phyloP scores from a whole-genome alignment of 164 flowering plant genomes.

The Chimonanthus salicifolius region DNA sequence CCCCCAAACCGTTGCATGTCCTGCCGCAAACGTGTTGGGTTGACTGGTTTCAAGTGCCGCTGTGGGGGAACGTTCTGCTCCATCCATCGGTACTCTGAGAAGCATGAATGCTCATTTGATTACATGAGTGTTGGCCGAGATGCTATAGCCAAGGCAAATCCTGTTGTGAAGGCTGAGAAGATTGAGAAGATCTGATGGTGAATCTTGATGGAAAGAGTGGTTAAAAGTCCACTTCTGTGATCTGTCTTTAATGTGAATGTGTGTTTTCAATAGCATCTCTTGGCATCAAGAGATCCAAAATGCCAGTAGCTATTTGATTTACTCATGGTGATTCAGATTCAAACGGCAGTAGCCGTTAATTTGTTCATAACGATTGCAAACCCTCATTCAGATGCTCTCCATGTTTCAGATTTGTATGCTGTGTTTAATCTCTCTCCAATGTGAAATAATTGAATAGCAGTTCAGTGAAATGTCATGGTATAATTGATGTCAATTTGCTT shows the following conservation, averaged over 20 bases:
- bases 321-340: not conserved
- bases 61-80: constrained; percentile 16
- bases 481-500: not conserved
- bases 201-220: not conserved
- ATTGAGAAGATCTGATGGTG: constrained; percentile 16
- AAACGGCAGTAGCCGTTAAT: no score
- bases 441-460: not conserved
- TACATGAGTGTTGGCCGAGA: constrained; percentile 14
- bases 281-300: not conserved
- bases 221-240: not conserved
- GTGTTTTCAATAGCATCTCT: constrained; percentile 2
- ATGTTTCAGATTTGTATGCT: not conserved
- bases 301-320: not conserved
- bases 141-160: constrained; percentile 18
- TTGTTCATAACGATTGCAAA: not conserved
- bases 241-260: not conserved
- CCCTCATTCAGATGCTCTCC: not conserved
- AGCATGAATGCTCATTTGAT: constrained; percentile 16
- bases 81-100: constrained; percentile 17
- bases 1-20: constrained; percentile 19
- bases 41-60: constrained; percentile 21
- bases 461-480: not conserved
- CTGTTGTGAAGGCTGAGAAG: constrained; percentile 18
- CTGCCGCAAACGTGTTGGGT: constrained; percentile 24
- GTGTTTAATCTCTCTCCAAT: not conserved